phyloP scores from a whole-genome alignment of 1,284 basidiomycete species.

The Naganishia sp. region DNA sequence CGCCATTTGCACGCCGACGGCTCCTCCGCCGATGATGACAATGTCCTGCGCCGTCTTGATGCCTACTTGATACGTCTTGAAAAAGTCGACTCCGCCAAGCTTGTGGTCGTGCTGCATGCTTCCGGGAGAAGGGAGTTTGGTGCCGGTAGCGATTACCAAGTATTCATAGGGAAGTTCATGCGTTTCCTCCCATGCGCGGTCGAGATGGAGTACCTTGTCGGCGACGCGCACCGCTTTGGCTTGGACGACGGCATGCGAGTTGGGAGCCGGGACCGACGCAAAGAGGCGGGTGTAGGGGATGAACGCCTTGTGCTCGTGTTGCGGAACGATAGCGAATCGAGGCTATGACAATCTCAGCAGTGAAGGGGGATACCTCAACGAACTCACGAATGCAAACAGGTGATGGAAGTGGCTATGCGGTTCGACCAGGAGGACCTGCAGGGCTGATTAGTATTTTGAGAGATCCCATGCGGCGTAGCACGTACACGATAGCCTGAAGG shows the following conservation, averaged over 20 bases:
- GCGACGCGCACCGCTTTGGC: conserved; percentile 30
- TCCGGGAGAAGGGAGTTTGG: conserved; percentile 42
- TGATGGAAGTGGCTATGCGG: conserved; percentile 44
- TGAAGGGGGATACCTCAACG: conserved; percentile 45
- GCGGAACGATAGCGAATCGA: conserved; percentile 64
- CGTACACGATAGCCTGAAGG: conserved; percentile 3
- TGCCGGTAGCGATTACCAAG: conserved; percentile 48
- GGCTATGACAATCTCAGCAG: conserved; percentile 55
- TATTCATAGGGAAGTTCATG: conserved; percentile 42
- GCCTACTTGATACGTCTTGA: conserved; percentile 38
- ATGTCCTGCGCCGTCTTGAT: conserved; percentile 40
- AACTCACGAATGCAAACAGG: conserved; percentile 41
- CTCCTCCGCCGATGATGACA: conserved; percentile 52
- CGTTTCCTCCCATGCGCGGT: conserved; percentile 33
- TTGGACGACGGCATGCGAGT: conserved; percentile 32
- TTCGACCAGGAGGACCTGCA: conserved; percentile 40
- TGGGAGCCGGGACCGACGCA: conserved; percentile 10
- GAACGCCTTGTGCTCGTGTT: conserved; percentile 73
- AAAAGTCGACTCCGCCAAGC: conserved; percentile 32
- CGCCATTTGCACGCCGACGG: conserved; percentile 62
- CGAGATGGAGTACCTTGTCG: conserved; percentile 31
- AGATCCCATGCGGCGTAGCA: neutral
- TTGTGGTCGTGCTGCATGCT: conserved; percentile 40
- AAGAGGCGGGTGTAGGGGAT: conserved; percentile 50
- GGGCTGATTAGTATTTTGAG: neutral